A percentile compares a stretch with the other conserved stretches of the same genome.
Evolutionary conservation across 202 grass and related monocot genomes (phyloP).

Genomic region (Schoenoplectus triqueter): DNA sequence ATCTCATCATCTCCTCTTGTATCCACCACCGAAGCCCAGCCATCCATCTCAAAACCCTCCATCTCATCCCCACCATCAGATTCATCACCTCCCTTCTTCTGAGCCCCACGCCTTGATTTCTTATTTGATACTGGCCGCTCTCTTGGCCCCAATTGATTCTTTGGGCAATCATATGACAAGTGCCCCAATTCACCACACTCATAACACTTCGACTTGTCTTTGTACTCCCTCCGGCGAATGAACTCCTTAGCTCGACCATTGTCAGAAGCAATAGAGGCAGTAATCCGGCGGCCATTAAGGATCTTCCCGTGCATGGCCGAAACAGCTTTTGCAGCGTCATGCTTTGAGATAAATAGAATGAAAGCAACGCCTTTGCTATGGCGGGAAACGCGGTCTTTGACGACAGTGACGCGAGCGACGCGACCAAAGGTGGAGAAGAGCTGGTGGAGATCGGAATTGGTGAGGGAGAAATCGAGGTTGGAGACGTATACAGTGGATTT

Average conservation of each 20-base stretch:
- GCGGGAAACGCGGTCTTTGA: conserved; percentile 76
- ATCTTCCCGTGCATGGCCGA: conserved; percentile 78
- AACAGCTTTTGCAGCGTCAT: conserved; percentile 61
- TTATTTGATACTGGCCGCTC: conserved; percentile 63
- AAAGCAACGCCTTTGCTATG: conserved; percentile 81
- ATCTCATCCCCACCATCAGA: conserved; percentile 31
- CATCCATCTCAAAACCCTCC: conserved; percentile 68
- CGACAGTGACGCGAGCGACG: conserved; percentile 86
- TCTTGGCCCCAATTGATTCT: conserved; percentile 77
- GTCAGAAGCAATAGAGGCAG: conserved; percentile 81
- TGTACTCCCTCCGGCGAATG: conserved; percentile 87
- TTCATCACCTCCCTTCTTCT: conserved; percentile 54
- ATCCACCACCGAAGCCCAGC: conserved; percentile 97
- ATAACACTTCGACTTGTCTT: conserved; percentile 85
- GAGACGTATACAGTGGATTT: conserved; percentile 95
- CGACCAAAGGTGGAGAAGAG: conserved; percentile 94
- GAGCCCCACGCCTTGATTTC: conserved; percentile 48
- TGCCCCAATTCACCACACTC: conserved; percentile 82
- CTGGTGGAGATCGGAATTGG: conserved; percentile 95
- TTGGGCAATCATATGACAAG: conserved; percentile 96
- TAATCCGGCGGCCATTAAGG: conserved; percentile 80
- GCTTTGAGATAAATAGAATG: conserved; percentile 75
- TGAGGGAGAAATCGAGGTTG: conserved; percentile 83
- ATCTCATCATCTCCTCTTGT: conserved; percentile 66
- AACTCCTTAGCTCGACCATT: conserved; percentile 86